Conservation (phyloP, 306 rosid genomes). For the Senna siamea region DNA sequence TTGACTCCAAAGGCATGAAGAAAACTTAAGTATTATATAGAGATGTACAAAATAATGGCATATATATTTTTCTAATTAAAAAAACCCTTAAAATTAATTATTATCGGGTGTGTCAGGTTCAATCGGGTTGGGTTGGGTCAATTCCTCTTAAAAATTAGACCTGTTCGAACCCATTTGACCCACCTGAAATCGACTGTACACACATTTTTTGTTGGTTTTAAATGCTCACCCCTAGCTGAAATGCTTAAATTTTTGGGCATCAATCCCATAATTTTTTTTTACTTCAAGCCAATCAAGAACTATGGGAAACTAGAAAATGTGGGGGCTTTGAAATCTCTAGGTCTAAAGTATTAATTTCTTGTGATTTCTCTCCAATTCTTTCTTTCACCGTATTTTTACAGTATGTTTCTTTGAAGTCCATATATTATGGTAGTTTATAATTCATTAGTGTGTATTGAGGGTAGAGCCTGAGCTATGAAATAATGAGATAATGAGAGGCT, state of each 20-base stretch:
- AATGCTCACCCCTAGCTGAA: too few species aligned
- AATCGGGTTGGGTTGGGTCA: too few species aligned
- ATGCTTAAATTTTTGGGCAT: background rate
- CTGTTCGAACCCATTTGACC: too few species aligned
- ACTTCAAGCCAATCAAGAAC: background rate
- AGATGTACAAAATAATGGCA: too few species aligned
- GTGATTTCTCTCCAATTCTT: background rate
- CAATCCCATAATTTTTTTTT: background rate
- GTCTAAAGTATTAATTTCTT: background rate
- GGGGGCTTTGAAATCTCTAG: background rate
- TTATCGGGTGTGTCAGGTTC: too few species aligned
- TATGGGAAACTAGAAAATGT: background rate
- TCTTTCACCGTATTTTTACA: background rate
- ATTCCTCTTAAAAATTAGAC: too few species aligned
- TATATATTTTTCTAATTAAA: too few species aligned
- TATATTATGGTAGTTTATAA: constrained; percentile 1
- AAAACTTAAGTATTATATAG: too few species aligned
- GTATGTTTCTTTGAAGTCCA: background rate
- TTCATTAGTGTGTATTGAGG: background rate
- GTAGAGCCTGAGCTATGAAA: background rate
- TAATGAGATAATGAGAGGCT: background rate
- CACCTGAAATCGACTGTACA: too few species aligned
- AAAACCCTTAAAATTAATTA: too few species aligned
- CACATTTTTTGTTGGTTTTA: too few species aligned
- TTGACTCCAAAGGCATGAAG: too few species aligned